phyloP scores from a whole-genome alignment of 73 alveolate species.

The Paramecium tetraurelia region DNA sequence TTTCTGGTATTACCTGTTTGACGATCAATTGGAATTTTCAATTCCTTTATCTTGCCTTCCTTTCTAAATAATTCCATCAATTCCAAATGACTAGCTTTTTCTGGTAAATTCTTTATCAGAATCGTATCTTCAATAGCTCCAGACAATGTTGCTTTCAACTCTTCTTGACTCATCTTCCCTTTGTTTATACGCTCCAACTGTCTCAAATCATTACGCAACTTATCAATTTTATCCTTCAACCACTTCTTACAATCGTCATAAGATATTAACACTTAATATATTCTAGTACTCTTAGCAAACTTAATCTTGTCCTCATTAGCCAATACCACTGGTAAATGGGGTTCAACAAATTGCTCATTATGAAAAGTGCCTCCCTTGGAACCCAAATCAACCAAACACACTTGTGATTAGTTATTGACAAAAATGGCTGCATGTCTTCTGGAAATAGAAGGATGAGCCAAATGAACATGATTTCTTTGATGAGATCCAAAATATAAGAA shows the following conservation, averaged over 20 bases:
- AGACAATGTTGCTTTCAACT: slow-evolving; percentile 68
- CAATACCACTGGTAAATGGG: slow-evolving; percentile 60
- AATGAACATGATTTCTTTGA: slow-evolving; percentile 68
- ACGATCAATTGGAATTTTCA: slow-evolving; percentile 74
- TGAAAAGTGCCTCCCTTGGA: slow-evolving; percentile 76
- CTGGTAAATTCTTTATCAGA: slow-evolving; percentile 71
- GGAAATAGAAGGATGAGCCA: slow-evolving; percentile 78
- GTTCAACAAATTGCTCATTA: slow-evolving; percentile 65
- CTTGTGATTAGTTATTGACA: slow-evolving; percentile 65
- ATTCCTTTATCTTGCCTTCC: slow-evolving; percentile 64
- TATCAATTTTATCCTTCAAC: slow-evolving; percentile 62
- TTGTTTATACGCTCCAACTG: slow-evolving; percentile 64
- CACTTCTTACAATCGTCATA: slow-evolving; percentile 68
- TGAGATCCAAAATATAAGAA: slow-evolving; percentile 73
- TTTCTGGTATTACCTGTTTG: slow-evolving; percentile 69
- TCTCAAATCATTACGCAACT: slow-evolving; percentile 65
- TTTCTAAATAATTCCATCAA: slow-evolving; percentile 64
- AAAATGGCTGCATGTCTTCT: slow-evolving; percentile 77
- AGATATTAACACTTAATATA: slow-evolving; percentile 66
- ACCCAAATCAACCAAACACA: slow-evolving; percentile 70
- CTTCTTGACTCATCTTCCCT: slow-evolving; percentile 65
- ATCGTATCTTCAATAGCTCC: slow-evolving; percentile 68
- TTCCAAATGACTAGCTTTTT: slow-evolving; percentile 67
- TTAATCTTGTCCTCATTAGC: slow-evolving; percentile 61
- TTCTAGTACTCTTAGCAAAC: slow-evolving; percentile 75